Evolutionary conservation across 805 yeast genomes (phyloP).

Genomic region (Hanseniaspora mollemarum): DNA sequence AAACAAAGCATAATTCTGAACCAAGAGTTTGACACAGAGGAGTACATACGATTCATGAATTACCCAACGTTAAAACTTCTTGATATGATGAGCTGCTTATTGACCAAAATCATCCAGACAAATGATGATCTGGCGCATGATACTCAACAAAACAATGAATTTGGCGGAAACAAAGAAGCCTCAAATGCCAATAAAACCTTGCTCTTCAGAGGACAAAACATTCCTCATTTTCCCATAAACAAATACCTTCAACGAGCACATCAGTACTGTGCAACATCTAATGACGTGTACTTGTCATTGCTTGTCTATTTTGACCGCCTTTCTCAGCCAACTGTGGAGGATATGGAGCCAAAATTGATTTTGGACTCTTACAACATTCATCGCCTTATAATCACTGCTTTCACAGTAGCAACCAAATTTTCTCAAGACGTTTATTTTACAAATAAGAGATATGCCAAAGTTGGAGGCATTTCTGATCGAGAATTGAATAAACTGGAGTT

Average conservation of each 20-base stretch:
- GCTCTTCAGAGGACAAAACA: conserved; percentile 84
- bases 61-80: conserved; percentile 73
- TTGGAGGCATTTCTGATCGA: conserved; percentile 87
- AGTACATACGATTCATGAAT: conserved; percentile 27
- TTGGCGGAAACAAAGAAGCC: conserved; percentile 8
- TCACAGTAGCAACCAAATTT: conserved; percentile 90
- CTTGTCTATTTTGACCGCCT: conserved; percentile 82
- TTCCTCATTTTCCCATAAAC: conserved; percentile 87
- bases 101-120: conserved; percentile 79
- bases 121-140: conserved; percentile 62
- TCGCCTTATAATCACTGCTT: conserved; percentile 82
- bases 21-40: conserved; percentile 16
- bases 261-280: conserved; percentile 96
- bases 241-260: conserved; percentile 82
- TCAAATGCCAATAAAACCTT: not conserved
- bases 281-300: conserved; percentile 82
- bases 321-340: not conserved
- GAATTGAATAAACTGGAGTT: conserved; percentile 87
- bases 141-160: not conserved
- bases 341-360: conserved; percentile 53
- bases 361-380: conserved; percentile 96
- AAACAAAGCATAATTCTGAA: conserved; percentile 2
- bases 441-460: conserved; percentile 86
- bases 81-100: conserved; percentile 70
- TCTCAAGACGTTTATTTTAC: conserved; percentile 91